These are phyloP conservation scores for Sequoiadendron giganteum DNA, from an alignment of 75 land plant genomes.

Conservation along the genomic window DNA sequence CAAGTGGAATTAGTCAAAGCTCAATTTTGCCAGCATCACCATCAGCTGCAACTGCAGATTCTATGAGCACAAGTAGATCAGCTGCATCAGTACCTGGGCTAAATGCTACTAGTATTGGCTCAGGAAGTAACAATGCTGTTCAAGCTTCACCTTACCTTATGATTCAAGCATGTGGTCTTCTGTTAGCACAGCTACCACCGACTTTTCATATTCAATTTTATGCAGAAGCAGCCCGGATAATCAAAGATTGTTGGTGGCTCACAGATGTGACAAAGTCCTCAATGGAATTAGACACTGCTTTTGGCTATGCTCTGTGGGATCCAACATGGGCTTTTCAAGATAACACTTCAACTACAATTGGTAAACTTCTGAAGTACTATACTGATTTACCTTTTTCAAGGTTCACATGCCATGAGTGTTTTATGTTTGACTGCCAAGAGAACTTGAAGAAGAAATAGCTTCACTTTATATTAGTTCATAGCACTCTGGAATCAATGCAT, in stretches of 20 bases:
- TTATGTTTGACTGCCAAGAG: neutral
- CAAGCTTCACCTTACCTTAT: conserved; percentile 75
- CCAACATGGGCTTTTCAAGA: conserved; percentile 98
- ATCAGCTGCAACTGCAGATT: conserved; percentile 67
- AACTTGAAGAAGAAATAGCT: neutral
- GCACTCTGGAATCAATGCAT: neutral
- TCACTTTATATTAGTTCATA: neutral
- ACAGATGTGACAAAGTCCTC: conserved; percentile 66
- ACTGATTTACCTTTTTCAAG: neutral
- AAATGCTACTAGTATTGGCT: conserved; percentile 45
- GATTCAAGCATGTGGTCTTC: conserved; percentile 98
- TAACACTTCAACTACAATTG: conserved; percentile 86
- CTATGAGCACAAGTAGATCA: conserved; percentile 44
- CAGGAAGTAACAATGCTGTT: conserved; percentile 52
- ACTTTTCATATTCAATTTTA: conserved; percentile 86
- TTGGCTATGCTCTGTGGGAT: conserved; percentile 87
- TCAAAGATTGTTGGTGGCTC: conserved; percentile 98
- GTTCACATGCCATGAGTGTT: neutral
- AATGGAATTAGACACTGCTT: conserved; percentile 81
- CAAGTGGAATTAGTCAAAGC: conserved; percentile 38
- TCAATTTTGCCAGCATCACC: conserved; percentile 81
- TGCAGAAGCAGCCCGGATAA: conserved; percentile 75
- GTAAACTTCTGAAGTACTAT: conserved; percentile 25
- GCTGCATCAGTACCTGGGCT: conserved; percentile 41
- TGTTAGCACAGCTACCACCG: conserved; percentile 91